Conservation (phyloP, 805 yeast species). For the Kurtzmaniella cleridarum region DNA sequence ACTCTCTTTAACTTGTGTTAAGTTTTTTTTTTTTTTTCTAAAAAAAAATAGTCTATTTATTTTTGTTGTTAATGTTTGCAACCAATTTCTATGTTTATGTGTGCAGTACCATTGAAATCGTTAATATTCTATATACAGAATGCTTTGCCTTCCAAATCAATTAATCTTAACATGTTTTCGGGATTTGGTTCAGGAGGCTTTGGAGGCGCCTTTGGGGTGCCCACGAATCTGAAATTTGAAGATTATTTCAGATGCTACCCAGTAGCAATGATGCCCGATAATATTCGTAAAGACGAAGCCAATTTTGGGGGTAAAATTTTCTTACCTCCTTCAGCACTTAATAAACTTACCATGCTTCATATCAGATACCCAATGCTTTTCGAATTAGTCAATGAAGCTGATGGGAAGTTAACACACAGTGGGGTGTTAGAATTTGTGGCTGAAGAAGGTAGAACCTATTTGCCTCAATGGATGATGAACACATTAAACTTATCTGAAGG, state of each 20-base stretch:
- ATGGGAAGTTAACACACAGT: slow-evolving; percentile 62
- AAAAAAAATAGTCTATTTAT: too few relatives aligned
- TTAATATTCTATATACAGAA: too few relatives aligned
- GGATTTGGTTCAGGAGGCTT: slow-evolving; percentile 37
- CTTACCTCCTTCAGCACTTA: slow-evolving; percentile 87
- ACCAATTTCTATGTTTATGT: too few relatives aligned
- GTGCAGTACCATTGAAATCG: too few relatives aligned
- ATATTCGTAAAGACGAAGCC: slow-evolving; percentile 64
- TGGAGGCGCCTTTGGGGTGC: slow-evolving; percentile 27
- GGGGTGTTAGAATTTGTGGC: slow-evolving; percentile 97
- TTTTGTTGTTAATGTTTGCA: too few relatives aligned
- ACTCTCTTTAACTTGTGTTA: too few relatives aligned
- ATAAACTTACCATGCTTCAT: slow-evolving; percentile 82
- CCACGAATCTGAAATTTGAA: slow-evolving; percentile 49
- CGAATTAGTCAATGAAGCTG: slow-evolving; percentile 64
- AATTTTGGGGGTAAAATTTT: slow-evolving; percentile 95
- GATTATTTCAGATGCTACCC: slow-evolving; percentile 93
- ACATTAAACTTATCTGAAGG: slow-evolving; percentile 74
- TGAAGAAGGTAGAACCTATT: slow-evolving; percentile 91
- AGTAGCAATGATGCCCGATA: slow-evolving; percentile 80
- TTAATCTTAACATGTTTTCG: slow-evolving; percentile 28
- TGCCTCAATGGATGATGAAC: slow-evolving; percentile 96
- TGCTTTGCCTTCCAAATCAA: too few relatives aligned
- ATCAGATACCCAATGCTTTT: slow-evolving; percentile 96
- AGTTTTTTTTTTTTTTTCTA: too few relatives aligned